Evolutionary conservation across 225 moss, liverwort and hornwort genomes (phyloP).

Genomic region (Ulota crispa): DNA sequence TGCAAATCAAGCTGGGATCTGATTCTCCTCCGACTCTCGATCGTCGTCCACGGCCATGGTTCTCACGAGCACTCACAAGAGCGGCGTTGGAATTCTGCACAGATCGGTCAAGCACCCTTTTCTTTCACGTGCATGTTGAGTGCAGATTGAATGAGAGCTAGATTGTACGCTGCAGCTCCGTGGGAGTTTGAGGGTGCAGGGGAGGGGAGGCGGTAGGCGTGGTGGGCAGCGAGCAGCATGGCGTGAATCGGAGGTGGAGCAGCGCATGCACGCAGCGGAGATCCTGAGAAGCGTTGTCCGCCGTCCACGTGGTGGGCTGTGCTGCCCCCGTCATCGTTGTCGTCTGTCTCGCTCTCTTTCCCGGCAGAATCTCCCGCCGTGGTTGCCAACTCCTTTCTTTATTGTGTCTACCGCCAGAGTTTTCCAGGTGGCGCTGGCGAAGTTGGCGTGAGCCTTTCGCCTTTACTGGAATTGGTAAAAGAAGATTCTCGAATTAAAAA

Average conservation of each 20-base stretch:
- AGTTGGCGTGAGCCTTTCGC: no score
- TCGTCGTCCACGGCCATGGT: not conserved
- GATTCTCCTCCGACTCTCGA: not conserved
- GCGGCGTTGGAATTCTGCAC: not conserved
- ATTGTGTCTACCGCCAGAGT: no score
- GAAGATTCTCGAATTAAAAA: no score
- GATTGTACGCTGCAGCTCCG: not conserved
- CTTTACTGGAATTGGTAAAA: no score
- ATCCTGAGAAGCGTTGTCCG: not conserved
- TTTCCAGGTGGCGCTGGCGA: no score
- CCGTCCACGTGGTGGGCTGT: slow-evolving; percentile 29
- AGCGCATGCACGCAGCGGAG: not conserved
- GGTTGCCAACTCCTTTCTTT: no score
- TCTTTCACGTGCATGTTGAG: not conserved
- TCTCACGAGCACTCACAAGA: not conserved
- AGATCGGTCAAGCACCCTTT: not conserved
- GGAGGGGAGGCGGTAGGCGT: not conserved
- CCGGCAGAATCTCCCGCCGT: no score
- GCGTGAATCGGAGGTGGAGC: not conserved
- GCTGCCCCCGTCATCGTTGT: not conserved
- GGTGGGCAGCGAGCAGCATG: not conserved
- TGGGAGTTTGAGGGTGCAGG: not conserved
- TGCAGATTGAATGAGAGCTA: no score
- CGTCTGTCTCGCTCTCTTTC: not conserved
- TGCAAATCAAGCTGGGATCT: not conserved